phyloP scores from a whole-genome alignment of 495 filamentous ascomycete genomes.

The Tetracladium setigerum region DNA sequence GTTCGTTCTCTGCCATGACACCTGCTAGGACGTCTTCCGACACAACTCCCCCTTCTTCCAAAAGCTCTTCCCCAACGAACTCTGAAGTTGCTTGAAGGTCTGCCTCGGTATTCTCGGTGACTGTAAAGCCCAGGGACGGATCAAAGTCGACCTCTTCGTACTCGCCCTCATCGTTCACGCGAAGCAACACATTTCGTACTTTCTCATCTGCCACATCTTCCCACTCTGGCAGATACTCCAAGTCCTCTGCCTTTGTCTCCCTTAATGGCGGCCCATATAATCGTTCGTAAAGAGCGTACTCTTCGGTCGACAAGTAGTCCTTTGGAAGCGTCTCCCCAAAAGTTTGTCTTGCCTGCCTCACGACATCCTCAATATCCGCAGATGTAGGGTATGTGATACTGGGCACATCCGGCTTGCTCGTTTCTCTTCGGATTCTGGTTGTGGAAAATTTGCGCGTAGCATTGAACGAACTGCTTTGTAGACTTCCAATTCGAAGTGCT shows the following conservation, averaged over 20 bases:
- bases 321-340: slow-evolving; percentile 75
- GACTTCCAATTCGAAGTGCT: slow-evolving; percentile 9
- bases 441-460: slow-evolving; percentile 31
- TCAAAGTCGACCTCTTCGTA: slow-evolving; percentile 53
- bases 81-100: slow-evolving; percentile 30
- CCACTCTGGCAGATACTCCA: slow-evolving; percentile 37
- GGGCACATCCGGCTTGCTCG: neutral
- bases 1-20: slow-evolving; percentile 23
- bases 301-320: slow-evolving; percentile 59
- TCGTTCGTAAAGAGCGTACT: slow-evolving; percentile 68
- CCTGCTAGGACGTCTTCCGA: neutral
- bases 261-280: slow-evolving; percentile 66
- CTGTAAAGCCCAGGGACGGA: slow-evolving; percentile 11
- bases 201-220: slow-evolving; percentile 17
- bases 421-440: slow-evolving; percentile 14
- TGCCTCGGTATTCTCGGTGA: slow-evolving; percentile 23
- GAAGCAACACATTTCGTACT: slow-evolving; percentile 32
- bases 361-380: slow-evolving; percentile 51
- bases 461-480: slow-evolving; percentile 12
- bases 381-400: slow-evolving; percentile 1
- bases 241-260: slow-evolving; percentile 48
- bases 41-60: neutral
- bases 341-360: slow-evolving; percentile 58
- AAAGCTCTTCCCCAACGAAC: neutral
- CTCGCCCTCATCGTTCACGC: slow-evolving; percentile 50